Evolutionary conservation across 106 monocot genomes (phyloP).

Genomic region (Dioscorea dumetorum): DNA sequence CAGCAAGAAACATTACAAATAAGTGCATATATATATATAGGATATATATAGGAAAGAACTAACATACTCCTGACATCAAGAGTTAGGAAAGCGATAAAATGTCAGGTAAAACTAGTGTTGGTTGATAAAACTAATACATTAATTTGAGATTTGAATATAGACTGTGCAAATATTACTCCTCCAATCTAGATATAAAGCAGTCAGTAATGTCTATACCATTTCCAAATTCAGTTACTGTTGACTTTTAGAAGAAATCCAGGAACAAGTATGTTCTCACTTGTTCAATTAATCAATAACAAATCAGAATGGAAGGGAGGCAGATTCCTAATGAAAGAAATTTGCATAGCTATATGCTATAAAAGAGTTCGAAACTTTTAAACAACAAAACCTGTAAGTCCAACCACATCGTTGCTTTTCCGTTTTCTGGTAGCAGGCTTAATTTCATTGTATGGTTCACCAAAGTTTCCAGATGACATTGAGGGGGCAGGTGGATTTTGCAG

Average conservation of each 20-base stretch:
- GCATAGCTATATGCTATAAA: background rate
- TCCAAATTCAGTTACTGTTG: constrained; percentile 8
- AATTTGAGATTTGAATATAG: too few relatives aligned
- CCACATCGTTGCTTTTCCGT: constrained; percentile 32
- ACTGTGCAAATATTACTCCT: too few relatives aligned
- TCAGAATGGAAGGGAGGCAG: background rate
- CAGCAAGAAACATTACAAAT: too few relatives aligned
- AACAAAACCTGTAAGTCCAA: constrained; percentile 27
- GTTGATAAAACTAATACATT: too few relatives aligned
- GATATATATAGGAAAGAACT: too few relatives aligned
- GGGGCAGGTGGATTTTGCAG: constrained; percentile 2
- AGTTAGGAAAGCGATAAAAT: too few relatives aligned
- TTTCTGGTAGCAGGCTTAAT: constrained; percentile 14
- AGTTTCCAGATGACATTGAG: constrained; percentile 16
- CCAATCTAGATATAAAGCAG: too few relatives aligned
- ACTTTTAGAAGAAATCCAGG: background rate
- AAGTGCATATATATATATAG: too few relatives aligned
- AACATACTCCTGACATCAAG: too few relatives aligned
- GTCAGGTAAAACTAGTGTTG: too few relatives aligned
- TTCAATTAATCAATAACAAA: background rate
- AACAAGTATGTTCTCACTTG: background rate
- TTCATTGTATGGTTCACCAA: constrained; percentile 20
- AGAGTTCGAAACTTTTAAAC: too few relatives aligned
- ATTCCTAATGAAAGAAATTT: constrained; percentile 6
- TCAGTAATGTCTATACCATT: too few relatives aligned